Percentiles rank a stretch among this genome's conserved stretches.
phyloP scores from a whole-genome alignment of 805 yeast genomes.

The Wickerhamiella domercqiae region DNA sequence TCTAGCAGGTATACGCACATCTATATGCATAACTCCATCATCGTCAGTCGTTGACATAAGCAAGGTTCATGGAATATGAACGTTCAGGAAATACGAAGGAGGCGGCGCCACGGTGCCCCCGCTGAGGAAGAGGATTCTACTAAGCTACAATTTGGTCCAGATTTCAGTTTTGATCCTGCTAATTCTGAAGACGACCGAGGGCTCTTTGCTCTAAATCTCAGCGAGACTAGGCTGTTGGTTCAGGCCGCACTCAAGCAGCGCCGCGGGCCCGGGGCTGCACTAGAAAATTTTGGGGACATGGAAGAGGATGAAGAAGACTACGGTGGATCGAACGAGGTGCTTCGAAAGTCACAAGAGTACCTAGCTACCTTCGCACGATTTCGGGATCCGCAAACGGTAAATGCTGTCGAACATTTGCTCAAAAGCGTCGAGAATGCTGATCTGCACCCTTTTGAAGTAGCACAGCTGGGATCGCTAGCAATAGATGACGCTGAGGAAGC shows the following conservation, averaged over 20 bases:
- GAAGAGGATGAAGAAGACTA: conserved; percentile 19
- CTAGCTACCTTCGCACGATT: conserved; percentile 76
- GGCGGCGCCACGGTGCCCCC: conserved; percentile 8
- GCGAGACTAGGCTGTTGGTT: conserved; percentile 80
- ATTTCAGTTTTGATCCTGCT: conserved; percentile 66
- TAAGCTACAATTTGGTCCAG: conserved; percentile 76
- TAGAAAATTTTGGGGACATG: conserved; percentile 15
- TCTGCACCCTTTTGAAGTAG: conserved; percentile 88
- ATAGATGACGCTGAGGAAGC: conserved; percentile 98
- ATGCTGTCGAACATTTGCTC: conserved; percentile 80
- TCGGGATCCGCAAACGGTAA: conserved; percentile 80
- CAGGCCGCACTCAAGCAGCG: conserved; percentile 79
- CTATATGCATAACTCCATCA: too few species aligned
- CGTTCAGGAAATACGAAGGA: conserved; percentile 6
- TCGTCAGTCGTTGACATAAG: too few species aligned
- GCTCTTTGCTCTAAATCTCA: conserved; percentile 68
- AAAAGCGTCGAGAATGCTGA: conserved; percentile 56
- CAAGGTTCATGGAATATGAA: too few species aligned
- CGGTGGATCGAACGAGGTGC: conserved; percentile 33
- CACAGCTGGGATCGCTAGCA: conserved; percentile 75
- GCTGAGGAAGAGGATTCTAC: conserved; percentile 85
- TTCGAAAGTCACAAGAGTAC: conserved; percentile 83
- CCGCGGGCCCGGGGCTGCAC: conserved; percentile 29
- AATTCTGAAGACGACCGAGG: conserved; percentile 70
- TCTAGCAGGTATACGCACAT: too few species aligned